A percentile compares a stretch with the other conserved stretches of the same genome.
Evolutionary conservation across 2,329 filamentous ascomycete genomes (phyloP).

Genomic region (Penicillium nordicum): DNA sequence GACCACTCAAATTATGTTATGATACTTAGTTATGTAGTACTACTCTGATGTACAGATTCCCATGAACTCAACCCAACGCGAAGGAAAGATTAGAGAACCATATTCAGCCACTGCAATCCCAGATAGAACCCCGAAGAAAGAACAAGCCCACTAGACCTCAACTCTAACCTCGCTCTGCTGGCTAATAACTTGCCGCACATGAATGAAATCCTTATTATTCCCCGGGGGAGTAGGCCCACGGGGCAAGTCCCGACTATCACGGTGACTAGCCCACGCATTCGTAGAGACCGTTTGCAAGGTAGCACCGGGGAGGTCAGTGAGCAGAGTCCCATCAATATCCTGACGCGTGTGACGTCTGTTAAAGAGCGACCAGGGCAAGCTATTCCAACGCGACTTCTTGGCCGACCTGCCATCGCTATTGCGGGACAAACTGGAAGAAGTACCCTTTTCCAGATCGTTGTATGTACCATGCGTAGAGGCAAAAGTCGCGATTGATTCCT

Average conservation of each 20-base stretch:
- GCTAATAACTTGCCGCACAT: conserved; percentile 33
- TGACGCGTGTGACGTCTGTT: conserved; percentile 6
- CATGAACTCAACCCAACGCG: not conserved
- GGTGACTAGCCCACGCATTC: conserved; percentile 34
- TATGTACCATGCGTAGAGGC: not conserved
- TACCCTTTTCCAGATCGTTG: conserved; percentile 25
- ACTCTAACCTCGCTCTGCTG: conserved; percentile 31
- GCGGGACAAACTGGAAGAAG: not conserved
- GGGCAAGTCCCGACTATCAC: conserved; percentile 23
- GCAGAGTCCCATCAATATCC: conserved; percentile 9
- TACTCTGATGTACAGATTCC: not conserved
- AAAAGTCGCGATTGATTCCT: conserved; percentile 1
- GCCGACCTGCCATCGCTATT: not conserved
- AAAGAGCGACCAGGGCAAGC: conserved; percentile 12
- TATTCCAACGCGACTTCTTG: conserved; percentile 10
- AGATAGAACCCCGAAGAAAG: not conserved
- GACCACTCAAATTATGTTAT: not conserved
- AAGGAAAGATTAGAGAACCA: not conserved
- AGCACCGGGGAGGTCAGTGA: conserved; percentile 16
- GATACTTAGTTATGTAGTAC: not conserved
- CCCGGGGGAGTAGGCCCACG: conserved; percentile 3
- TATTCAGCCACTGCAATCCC: not conserved
- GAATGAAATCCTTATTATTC: conserved; percentile 24
- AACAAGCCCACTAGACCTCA: conserved; percentile 4
- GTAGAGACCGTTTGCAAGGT: conserved; percentile 27